These are phyloP conservation scores for Phlebiopsis flavidoalba DNA, from an alignment of 768 basidiomycete species.

Conservation along the genomic window DNA sequence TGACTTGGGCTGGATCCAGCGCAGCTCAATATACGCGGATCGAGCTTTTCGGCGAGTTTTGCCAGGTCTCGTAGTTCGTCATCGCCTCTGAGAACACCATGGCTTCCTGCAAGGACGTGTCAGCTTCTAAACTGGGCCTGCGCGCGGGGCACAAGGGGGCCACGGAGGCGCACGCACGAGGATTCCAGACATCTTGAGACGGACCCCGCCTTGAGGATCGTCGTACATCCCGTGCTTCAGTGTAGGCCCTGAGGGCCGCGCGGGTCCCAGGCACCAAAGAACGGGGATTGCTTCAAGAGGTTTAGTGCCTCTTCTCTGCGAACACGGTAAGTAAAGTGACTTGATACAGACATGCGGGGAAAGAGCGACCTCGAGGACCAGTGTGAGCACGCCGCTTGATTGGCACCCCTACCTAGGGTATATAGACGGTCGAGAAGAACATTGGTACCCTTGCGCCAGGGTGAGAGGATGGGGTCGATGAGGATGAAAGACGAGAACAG, in stretches of 20 bases:
- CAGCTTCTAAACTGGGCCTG: not conserved
- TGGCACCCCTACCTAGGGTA: slow-evolving; percentile 35
- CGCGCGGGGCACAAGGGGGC: not conserved
- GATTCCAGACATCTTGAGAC: slow-evolving; percentile 60
- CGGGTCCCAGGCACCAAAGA: slow-evolving; percentile 74
- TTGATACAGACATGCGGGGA: not conserved
- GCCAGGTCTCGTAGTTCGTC: slow-evolving; percentile 32
- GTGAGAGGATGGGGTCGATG: slow-evolving; percentile 69
- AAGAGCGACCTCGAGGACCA: slow-evolving; percentile 58
- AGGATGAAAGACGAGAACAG: slow-evolving; percentile 71
- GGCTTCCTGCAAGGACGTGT: slow-evolving; percentile 39
- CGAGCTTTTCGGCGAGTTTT: slow-evolving; percentile 32
- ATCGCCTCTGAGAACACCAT: slow-evolving; percentile 48
- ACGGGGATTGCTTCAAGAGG: slow-evolving; percentile 46
- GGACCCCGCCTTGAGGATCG: slow-evolving; percentile 34
- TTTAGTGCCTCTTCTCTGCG: slow-evolving; percentile 55
- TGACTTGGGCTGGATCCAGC: slow-evolving; percentile 59
- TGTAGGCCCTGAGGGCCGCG: slow-evolving; percentile 51
- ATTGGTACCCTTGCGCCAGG: slow-evolving; percentile 11
- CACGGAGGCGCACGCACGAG: slow-evolving; percentile 28
- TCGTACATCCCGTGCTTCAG: slow-evolving; percentile 51
- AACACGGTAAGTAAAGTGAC: not conserved
- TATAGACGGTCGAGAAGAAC: not conserved
- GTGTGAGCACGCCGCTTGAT: slow-evolving; percentile 46
- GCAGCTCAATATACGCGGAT: slow-evolving; percentile 48